These are phyloP conservation scores for Viola odorata DNA, from an alignment of 345 rosid genomes.

Conservation along the genomic window DNA sequence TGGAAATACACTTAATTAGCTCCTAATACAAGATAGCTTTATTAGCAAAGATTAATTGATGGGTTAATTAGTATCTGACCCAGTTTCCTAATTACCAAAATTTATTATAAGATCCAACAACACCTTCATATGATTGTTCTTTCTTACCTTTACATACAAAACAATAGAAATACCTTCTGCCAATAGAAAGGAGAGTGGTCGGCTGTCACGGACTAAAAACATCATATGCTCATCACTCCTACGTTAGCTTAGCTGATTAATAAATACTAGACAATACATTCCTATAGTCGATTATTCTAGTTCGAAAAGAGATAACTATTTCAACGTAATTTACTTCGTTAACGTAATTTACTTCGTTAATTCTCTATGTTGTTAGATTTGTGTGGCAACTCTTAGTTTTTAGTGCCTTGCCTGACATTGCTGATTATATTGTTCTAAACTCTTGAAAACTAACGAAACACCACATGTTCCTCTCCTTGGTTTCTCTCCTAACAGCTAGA, in stretches of 20 bases:
- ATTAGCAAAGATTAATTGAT: not conserved
- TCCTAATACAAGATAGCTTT: not conserved
- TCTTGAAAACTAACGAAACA: no score
- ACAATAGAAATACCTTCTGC: not conserved
- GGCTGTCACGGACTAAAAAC: not conserved
- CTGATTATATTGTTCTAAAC: no score
- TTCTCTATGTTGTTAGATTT: constrained; percentile 5
- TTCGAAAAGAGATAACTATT: no score
- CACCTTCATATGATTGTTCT: constrained; percentile 3
- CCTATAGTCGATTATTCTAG: no score
- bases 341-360: no score
- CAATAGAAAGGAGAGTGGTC: not conserved
- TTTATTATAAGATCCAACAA: not conserved
- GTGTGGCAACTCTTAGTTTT: no score
- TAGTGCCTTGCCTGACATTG: no score
- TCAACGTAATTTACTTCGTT: no score
- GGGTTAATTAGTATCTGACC: not conserved
- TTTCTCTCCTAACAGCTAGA: no score
- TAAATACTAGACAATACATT: not conserved
- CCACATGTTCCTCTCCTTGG: no score
- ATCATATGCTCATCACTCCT: not conserved
- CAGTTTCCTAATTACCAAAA: not conserved
- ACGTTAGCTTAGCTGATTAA: constrained; percentile 3
- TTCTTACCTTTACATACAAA: constrained; percentile 1
- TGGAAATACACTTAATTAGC: constrained; percentile 8